Percentiles rank a stretch among this genome's conserved stretches.
These are phyloP conservation scores for Piper betle DNA, from an alignment of 164 flowering plant species.

Conservation along the genomic window DNA sequence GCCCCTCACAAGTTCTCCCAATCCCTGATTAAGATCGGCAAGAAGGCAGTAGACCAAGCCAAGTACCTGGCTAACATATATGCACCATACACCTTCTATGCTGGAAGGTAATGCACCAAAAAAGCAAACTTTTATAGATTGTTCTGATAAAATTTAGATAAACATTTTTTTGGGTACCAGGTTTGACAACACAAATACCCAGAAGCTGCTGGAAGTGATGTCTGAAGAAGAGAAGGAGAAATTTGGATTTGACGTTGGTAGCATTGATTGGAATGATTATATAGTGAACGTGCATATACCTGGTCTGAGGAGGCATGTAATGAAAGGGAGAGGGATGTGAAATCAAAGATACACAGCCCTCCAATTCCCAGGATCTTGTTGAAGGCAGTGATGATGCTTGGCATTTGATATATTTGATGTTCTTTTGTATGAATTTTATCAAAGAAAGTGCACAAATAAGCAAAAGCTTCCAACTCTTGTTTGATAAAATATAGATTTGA, in stretches of 20 bases:
- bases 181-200: slow-evolving; percentile 51
- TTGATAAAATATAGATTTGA: too few species aligned
- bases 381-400: too few species aligned
- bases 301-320: slow-evolving; percentile 74
- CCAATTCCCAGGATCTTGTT: background rate
- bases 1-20: slow-evolving; percentile 25
- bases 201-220: slow-evolving; percentile 55
- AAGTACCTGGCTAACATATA: slow-evolving; percentile 63
- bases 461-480: too few species aligned
- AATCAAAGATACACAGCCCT: too few species aligned
- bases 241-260: slow-evolving; percentile 70
- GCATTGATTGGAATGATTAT: slow-evolving; percentile 79
- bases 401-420: too few species aligned
- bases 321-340: slow-evolving; percentile 36
- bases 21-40: slow-evolving; percentile 34
- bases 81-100: slow-evolving; percentile 23
- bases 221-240: slow-evolving; percentile 57
- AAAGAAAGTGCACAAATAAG: too few species aligned
- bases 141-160: background rate
- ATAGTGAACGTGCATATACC: slow-evolving; percentile 75
- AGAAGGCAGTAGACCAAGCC: slow-evolving; percentile 60
- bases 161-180: slow-evolving; percentile 12
- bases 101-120: slow-evolving; percentile 30
- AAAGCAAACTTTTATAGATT: too few species aligned
- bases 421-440: too few species aligned